A percentile compares a stretch with the other conserved stretches of the same genome.
phyloP scores from a whole-genome alignment of 495 filamentous ascomycete species.

The Bryoglossum gracile region DNA sequence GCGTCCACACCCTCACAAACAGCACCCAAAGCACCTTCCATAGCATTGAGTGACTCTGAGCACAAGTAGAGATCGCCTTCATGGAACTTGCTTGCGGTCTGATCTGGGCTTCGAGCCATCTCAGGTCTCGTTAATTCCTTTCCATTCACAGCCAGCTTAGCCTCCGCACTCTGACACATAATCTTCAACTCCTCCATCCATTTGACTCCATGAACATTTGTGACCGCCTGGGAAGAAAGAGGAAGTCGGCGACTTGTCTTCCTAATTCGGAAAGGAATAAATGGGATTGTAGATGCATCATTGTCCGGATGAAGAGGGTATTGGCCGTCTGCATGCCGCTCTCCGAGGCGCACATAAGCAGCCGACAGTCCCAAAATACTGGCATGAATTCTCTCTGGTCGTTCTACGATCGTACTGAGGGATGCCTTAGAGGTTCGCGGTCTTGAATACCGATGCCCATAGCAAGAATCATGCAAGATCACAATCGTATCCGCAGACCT shows the following conservation, averaged over 20 bases:
- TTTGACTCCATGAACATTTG: conserved; percentile 72
- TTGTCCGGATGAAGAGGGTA: conserved; percentile 52
- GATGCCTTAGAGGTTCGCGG: conserved; percentile 60
- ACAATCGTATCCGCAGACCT: conserved; percentile 61
- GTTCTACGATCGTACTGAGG: conserved; percentile 75
- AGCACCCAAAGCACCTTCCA: conserved; percentile 83
- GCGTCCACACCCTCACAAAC: conserved; percentile 87
- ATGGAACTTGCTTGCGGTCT: conserved; percentile 51
- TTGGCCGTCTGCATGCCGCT: conserved; percentile 64
- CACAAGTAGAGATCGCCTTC: conserved; percentile 87
- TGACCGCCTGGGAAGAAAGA: conserved; percentile 61
- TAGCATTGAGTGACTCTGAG: conserved; percentile 71
- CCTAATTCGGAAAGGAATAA: conserved; percentile 73
- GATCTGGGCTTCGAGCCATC: conserved; percentile 38
- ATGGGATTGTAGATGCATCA: conserved; percentile 40
- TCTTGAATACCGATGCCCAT: conserved; percentile 81
- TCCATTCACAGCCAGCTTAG: conserved; percentile 60
- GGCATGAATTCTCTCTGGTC: conserved; percentile 87
- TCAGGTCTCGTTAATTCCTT: conserved; percentile 66
- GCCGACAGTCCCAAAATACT: conserved; percentile 70
- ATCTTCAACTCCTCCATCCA: conserved; percentile 88
- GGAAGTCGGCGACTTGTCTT: conserved; percentile 60
- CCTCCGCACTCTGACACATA: conserved; percentile 75
- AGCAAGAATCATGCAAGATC: conserved; percentile 85
- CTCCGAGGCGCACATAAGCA: conserved; percentile 85